Percentiles rank a stretch among this genome's conserved stretches.
Evolutionary conservation across 1,284 basidiomycete genomes (phyloP).

Genomic region (Malassezia brasiliensis): DNA sequence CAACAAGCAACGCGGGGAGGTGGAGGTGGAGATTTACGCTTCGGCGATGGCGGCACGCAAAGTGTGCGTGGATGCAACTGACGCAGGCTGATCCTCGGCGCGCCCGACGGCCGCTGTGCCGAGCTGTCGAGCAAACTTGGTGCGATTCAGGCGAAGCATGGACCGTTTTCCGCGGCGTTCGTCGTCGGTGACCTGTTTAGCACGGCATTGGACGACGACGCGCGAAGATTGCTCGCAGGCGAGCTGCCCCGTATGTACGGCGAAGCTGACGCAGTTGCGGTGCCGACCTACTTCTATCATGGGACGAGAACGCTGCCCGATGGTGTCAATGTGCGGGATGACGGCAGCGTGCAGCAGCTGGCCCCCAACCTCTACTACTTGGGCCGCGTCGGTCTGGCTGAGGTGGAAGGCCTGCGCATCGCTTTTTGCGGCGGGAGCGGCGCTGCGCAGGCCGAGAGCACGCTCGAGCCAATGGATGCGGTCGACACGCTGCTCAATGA

Average conservation of each 20-base stretch:
- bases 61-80: conserved; percentile 8
- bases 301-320: conserved; percentile 51
- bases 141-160: conserved; percentile 81
- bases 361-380: conserved; percentile 26
- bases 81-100: conserved; percentile 70
- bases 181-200: conserved; percentile 86
- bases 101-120: conserved; percentile 65
- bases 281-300: conserved; percentile 85
- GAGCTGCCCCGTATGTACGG: conserved; percentile 49
- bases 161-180: conserved; percentile 79
- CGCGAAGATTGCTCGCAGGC: conserved; percentile 58
- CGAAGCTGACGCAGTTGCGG: conserved; percentile 57
- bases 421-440: conserved; percentile 27
- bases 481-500: conserved; percentile 9
- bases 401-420: conserved; percentile 20
- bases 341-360: conserved; percentile 2
- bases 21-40: conserved; percentile 4
- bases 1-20: not conserved
- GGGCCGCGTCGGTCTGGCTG: conserved; percentile 27
- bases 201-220: conserved; percentile 52
- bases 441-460: too few species aligned
- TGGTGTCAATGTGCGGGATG: not conserved
- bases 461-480: conserved; percentile 2
- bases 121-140: conserved; percentile 71
- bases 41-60: conserved; percentile 8